Evolutionary conservation across 2,329 filamentous ascomycete genomes (phyloP).

Genomic region (Elsinoe necatrix): DNA sequence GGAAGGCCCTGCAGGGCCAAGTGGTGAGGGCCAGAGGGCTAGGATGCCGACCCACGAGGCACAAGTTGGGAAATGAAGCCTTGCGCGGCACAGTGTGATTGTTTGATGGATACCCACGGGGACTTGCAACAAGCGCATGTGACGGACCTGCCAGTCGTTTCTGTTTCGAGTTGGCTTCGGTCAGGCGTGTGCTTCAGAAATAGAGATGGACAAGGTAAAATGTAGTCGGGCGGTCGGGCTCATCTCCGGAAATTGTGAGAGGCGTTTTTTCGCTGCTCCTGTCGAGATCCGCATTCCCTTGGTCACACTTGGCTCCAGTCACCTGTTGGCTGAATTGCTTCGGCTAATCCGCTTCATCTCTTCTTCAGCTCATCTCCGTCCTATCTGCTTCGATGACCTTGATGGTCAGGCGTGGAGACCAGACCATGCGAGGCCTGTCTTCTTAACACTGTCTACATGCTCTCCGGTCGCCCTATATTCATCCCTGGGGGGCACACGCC

Average conservation of each 20-base stretch:
- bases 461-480: not conserved
- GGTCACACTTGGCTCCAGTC: not conserved
- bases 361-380: not conserved
- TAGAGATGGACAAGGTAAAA: not conserved
- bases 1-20: constrained; percentile 6
- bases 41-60: not conserved
- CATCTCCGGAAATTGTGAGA: constrained; percentile 12
- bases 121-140: constrained; percentile 10
- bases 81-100: not conserved
- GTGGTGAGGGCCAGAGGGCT: not conserved
- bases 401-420: not conserved
- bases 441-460: not conserved
- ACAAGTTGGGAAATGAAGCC: constrained; percentile 7
- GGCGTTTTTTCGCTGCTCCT: not conserved
- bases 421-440: not conserved
- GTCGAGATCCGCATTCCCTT: constrained; percentile 1
- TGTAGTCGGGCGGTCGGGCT: constrained; percentile 8
- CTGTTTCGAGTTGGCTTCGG: not conserved
- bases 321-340: not conserved
- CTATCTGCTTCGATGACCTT: not conserved
- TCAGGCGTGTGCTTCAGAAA: not conserved
- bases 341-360: not conserved
- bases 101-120: not conserved
- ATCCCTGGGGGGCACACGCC: not conserved
- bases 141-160: not conserved